Conservation (phyloP, 805 yeast species). For the Kodamaea laetipori region DNA sequence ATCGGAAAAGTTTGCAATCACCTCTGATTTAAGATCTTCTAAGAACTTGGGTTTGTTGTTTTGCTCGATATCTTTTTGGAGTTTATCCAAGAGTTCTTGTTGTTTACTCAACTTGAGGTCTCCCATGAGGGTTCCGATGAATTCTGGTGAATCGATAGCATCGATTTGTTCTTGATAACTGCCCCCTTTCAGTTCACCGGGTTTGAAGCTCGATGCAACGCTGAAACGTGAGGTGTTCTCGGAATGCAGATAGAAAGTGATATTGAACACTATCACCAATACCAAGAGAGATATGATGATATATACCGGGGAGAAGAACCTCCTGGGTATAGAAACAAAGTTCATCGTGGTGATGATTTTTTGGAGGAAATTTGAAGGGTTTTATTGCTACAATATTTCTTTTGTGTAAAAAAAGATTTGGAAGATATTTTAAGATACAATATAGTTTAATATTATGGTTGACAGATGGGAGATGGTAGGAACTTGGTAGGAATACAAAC, state of each 20-base stretch:
- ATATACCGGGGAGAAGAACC: conserved; percentile 16
- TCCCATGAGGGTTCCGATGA: conserved; percentile 8
- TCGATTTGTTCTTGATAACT: conserved; percentile 12
- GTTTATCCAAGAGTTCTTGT: conserved; percentile 13
- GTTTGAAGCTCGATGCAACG: not conserved
- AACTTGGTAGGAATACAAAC: too few species aligned
- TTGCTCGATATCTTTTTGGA: conserved; percentile 12
- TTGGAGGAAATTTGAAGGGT: too few species aligned
- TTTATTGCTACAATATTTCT: too few species aligned
- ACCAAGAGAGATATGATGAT: conserved; percentile 12
- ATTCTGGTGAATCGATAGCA: conserved; percentile 12
- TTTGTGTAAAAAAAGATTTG: too few species aligned
- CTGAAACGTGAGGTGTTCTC: not conserved
- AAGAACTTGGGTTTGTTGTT: conserved; percentile 14
- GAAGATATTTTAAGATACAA: too few species aligned
- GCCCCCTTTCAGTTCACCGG: not conserved
- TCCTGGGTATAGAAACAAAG: conserved; percentile 14
- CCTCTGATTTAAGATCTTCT: conserved; percentile 12
- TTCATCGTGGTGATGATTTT: conserved; percentile 6
- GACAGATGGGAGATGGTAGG: too few species aligned
- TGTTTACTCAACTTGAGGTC: conserved; percentile 15
- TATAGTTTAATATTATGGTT: too few species aligned
- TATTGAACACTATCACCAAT: conserved; percentile 14
- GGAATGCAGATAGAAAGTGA: conserved; percentile 10
- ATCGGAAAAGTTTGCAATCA: conserved; percentile 15